A percentile compares a stretch with the other conserved stretches of the same genome.
These are phyloP conservation scores for Erodium moschatum DNA, from an alignment of 441 rosid genomes.

Conservation along the genomic window DNA sequence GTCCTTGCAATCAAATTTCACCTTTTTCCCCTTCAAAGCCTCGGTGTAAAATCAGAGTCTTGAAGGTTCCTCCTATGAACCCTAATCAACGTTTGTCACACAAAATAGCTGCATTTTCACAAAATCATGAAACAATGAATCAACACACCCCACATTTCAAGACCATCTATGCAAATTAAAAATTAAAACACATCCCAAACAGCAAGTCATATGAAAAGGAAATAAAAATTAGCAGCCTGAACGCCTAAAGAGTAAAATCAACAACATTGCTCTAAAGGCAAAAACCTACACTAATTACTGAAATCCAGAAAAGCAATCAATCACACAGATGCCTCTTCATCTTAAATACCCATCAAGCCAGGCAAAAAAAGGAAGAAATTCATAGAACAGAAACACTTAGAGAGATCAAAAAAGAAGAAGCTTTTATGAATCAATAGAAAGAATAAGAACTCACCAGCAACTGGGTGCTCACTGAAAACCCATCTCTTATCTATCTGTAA, in stretches of 20 bases:
- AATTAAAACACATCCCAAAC: background rate
- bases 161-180: slow-evolving; percentile 6
- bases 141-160: background rate
- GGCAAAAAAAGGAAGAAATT: too few relatives aligned
- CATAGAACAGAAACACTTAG: background rate
- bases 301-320: too few relatives aligned
- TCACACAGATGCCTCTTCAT: too few relatives aligned
- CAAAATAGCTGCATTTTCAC: slow-evolving; percentile 1
- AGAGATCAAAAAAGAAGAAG: background rate
- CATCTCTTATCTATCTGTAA: slow-evolving; percentile 29
- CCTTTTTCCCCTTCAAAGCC: background rate
- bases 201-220: background rate
- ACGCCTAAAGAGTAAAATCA: background rate
- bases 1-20: background rate
- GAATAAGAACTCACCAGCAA: slow-evolving; percentile 25
- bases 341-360: too few relatives aligned
- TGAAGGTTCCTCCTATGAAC: slow-evolving; percentile 2
- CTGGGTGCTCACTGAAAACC: slow-evolving; percentile 23
- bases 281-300: background rate
- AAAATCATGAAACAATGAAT: slow-evolving; percentile 6
- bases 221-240: background rate
- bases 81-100: background rate
- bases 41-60: background rate
- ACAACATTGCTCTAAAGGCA: background rate
- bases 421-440: slow-evolving; percentile 14